Percentiles rank a stretch among this genome's conserved stretches.
These are phyloP conservation scores for Carpinus fangiana DNA, from an alignment of 306 rosid genomes.

Conservation along the genomic window DNA sequence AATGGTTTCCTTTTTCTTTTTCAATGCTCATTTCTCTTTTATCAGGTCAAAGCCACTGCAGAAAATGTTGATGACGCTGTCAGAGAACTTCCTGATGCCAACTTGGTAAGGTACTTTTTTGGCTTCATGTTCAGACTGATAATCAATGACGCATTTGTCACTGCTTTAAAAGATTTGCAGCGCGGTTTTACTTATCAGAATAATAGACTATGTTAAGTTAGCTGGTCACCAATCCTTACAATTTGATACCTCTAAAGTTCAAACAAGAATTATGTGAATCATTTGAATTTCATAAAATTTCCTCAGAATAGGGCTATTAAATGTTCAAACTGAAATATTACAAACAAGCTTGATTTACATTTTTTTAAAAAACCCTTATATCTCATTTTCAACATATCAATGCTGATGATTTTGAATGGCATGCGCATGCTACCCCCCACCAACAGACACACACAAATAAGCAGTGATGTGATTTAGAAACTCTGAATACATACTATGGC, in stretches of 20 bases:
- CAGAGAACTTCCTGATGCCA: slow-evolving; percentile 98
- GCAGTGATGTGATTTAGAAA: not conserved
- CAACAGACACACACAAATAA: not conserved
- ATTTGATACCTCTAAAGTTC: not conserved
- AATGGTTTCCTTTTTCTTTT: not conserved
- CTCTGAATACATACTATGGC: not conserved
- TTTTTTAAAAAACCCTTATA: not conserved
- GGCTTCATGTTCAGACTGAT: slow-evolving; percentile 32
- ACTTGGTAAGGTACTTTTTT: slow-evolving; percentile 86
- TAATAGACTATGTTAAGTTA: not conserved
- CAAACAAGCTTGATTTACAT: not conserved
- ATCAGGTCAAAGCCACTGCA: slow-evolving; percentile 88
- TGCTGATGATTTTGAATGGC: not conserved
- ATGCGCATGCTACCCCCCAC: not conserved
- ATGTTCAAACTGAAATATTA: not conserved
- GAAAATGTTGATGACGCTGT: slow-evolving; percentile 88
- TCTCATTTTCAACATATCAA: not conserved
- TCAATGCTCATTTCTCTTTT: slow-evolving; percentile 14
- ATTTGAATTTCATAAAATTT: not conserved
- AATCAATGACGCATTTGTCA: slow-evolving; percentile 2
- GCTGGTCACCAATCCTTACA: not conserved
- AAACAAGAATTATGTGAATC: not conserved
- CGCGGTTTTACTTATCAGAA: not conserved
- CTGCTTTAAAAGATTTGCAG: slow-evolving; percentile 6
- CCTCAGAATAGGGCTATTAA: not conserved